Base-by-base conservation (phyloP, 257 asterid genomes). In the Jaltomata sinuosa region DNA sequence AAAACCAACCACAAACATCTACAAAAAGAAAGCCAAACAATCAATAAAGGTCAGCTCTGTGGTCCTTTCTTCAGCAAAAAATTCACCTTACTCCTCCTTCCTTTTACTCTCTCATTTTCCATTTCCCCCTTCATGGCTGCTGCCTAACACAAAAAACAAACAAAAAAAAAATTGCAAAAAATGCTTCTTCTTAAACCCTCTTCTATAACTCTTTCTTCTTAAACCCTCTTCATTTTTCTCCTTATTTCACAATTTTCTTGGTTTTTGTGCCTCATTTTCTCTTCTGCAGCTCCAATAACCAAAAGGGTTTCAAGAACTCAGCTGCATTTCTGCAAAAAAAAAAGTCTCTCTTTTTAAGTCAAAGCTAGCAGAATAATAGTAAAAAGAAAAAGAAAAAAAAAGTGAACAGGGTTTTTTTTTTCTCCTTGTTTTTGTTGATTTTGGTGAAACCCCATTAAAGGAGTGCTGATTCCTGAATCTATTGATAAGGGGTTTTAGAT, bases 31-130 rank as follows among this genome's bases (percentile, higher is more conserved):
- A 89, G 85, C 89, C n/a, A 89, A 84, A 85, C 80, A 86, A 83
- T 69, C 84, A 84, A 88, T 4, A 86, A 87, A 84, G 93, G 93
- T 92, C 93, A 89, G 93, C 79, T 89, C 83, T 91, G 85, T 85
- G 85, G 84, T 88, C 85, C 88, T 82, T 84, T 62, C 62, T 18
- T 27, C 82, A 77, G 1, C 61, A 12, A 65, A 76, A 1, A 27
- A 1, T 15, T 61, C 62, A 77, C 82, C 45, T 49, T 49, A 77
- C 8, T 45, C 71, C 82, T 36, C 85, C 49, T 83, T 81, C 87
- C 61, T 74, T 15, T 57, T 55, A 83, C 87, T 84, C 90, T 40
- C 52, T 42, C 53, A 32, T 29, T 77, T 80, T 62, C 32, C 45
- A 22, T 31, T 34, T 61, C 68, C 21, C n/a, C n/a, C n/a, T n/a